A percentile compares a stretch with the other conserved stretches of the same genome.
These are phyloP conservation scores for Pachysandra terminalis DNA, from an alignment of 164 flowering plant genomes.

Conservation along the genomic window DNA sequence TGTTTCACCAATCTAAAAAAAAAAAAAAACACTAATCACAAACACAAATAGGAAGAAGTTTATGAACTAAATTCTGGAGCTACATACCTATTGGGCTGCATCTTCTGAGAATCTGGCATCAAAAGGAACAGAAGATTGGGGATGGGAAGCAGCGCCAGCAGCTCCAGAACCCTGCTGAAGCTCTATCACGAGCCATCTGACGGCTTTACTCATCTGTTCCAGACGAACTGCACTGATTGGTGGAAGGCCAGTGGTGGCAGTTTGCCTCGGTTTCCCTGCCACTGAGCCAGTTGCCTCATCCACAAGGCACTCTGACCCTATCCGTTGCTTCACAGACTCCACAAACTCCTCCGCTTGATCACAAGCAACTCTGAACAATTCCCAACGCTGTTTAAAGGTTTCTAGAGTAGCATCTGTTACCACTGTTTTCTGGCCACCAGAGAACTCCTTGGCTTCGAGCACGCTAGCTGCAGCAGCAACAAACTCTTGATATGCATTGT, in stretches of 20 bases:
- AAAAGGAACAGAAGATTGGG: conserved; percentile 67
- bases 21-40: neutral
- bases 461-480: conserved; percentile 66
- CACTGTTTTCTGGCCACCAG: conserved; percentile 56
- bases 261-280: conserved; percentile 48
- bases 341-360: conserved; percentile 96
- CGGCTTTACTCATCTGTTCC: conserved; percentile 99
- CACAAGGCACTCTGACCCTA: conserved; percentile 91
- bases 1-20: no score
- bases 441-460: conserved; percentile 65
- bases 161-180: conserved; percentile 81
- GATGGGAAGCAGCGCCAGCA: conserved; percentile 41
- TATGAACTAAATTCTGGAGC: neutral
- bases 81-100: conserved; percentile 64
- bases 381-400: conserved; percentile 86
- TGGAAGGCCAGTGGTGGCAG: conserved; percentile 52
- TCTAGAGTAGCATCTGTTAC: conserved; percentile 82
- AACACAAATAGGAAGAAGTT: neutral
- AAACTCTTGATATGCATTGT: conserved; percentile 77
- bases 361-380: conserved; percentile 84
- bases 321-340: conserved; percentile 88
- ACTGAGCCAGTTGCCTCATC: conserved; percentile 91
- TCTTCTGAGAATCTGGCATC: conserved; percentile 90
- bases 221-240: conserved; percentile 92
- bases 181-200: conserved; percentile 89